A percentile compares a stretch with the other conserved stretches of the same genome.
phyloP scores from a whole-genome alignment of 2,329 filamentous ascomycete species.

The Dactylellina cionopaga region DNA sequence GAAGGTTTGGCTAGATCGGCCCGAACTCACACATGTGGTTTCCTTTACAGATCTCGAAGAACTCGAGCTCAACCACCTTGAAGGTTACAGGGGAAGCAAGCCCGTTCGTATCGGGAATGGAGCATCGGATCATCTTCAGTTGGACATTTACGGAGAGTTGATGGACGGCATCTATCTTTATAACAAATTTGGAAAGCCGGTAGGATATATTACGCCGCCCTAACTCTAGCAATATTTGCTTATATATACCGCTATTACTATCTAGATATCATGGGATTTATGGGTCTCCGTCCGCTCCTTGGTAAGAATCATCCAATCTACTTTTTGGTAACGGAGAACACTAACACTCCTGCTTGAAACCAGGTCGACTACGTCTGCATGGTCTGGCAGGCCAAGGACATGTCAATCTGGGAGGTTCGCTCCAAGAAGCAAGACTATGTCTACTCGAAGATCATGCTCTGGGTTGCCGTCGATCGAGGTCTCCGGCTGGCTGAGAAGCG shows the following conservation, averaged over 20 bases:
- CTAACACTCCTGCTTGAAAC: background rate
- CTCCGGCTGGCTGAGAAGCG: slow-evolving; percentile 78
- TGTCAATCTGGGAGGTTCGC: slow-evolving; percentile 85
- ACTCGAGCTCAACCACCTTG: slow-evolving; percentile 66
- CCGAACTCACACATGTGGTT: too few species aligned
- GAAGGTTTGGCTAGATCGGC: too few species aligned
- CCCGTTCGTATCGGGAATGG: slow-evolving; percentile 82
- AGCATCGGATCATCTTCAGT: slow-evolving; percentile 78
- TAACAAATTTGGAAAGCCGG: slow-evolving; percentile 81
- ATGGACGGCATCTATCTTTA: slow-evolving; percentile 81
- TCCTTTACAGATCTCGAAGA: slow-evolving; percentile 48
- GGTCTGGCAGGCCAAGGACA: slow-evolving; percentile 73
- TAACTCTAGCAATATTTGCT: background rate
- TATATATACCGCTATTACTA: slow-evolving; percentile 25
- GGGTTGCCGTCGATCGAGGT: slow-evolving; percentile 81
- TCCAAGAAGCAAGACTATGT: slow-evolving; percentile 80
- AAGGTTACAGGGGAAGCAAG: slow-evolving; percentile 75
- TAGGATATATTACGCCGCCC: slow-evolving; percentile 60
- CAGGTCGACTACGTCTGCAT: slow-evolving; percentile 73
- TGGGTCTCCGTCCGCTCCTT: slow-evolving; percentile 77
- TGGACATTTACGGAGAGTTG: slow-evolving; percentile 82
- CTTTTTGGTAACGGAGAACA: background rate
- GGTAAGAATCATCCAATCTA: slow-evolving; percentile 62
- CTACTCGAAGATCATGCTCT: slow-evolving; percentile 85
- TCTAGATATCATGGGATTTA: slow-evolving; percentile 71